phyloP scores from a whole-genome alignment of 306 rosid genomes.

The Dryas octopetala region DNA sequence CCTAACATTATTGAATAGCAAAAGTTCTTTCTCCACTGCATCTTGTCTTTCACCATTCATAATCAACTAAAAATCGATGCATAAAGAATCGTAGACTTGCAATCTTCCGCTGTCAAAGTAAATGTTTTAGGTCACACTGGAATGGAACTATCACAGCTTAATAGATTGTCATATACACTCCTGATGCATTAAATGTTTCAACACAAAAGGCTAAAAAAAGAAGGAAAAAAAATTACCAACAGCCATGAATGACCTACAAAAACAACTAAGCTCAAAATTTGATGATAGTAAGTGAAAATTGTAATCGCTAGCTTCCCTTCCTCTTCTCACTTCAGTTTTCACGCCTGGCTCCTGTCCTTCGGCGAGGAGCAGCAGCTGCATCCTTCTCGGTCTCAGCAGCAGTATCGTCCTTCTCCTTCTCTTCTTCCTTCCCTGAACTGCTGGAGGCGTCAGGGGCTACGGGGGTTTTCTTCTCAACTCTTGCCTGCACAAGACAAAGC shows the following conservation, averaged over 20 bases:
- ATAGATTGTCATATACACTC: slow-evolving; percentile 24
- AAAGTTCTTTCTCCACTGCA: no score
- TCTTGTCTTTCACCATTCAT: no score
- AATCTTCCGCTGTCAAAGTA: neutral
- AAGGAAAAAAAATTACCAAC: neutral
- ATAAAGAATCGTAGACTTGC: no score
- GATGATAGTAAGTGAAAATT: neutral
- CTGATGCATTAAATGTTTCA: slow-evolving; percentile 21
- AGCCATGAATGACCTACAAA: slow-evolving; percentile 18
- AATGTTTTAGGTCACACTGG: neutral
- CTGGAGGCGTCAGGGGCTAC: slow-evolving; percentile 44
- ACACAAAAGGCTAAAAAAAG: slow-evolving; percentile 8
- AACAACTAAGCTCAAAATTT: slow-evolving; percentile 20
- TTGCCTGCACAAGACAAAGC: slow-evolving; percentile 34
- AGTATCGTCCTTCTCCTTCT: slow-evolving; percentile 46
- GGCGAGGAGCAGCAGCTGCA: slow-evolving; percentile 53
- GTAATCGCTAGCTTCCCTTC: neutral
- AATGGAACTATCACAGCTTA: slow-evolving; percentile 12
- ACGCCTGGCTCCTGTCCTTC: slow-evolving; percentile 56
- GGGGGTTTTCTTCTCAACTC: slow-evolving; percentile 35
- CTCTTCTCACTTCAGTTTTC: slow-evolving; percentile 43
- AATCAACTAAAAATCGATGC: no score
- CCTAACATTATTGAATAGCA: no score
- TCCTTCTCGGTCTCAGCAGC: slow-evolving; percentile 54
- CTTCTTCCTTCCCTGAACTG: slow-evolving; percentile 41